phyloP scores from a whole-genome alignment of 148 eudicot genomes.

The Fallopia convolvulus region DNA sequence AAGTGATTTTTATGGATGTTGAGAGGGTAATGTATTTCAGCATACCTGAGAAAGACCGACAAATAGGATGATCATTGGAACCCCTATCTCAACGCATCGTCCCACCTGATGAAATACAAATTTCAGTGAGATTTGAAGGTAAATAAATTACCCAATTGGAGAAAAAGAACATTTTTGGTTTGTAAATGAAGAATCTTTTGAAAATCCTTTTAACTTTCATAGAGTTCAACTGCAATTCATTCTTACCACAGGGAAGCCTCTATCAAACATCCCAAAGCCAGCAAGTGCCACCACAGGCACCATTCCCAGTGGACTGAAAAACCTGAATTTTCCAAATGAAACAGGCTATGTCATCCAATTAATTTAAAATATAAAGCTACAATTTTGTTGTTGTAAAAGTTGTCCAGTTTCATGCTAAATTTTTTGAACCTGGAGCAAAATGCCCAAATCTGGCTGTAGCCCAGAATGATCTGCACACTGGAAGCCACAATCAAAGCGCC shows the following conservation, averaged over 20 bases:
- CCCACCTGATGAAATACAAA: slow-evolving; percentile 49
- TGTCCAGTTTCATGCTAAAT: background rate
- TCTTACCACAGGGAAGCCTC: slow-evolving; percentile 92
- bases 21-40: background rate
- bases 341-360: background rate
- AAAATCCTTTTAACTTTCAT: background rate
- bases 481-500: slow-evolving; percentile 96
- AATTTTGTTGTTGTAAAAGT: background rate
- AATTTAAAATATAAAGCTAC: background rate
- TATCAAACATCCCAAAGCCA: slow-evolving; percentile 85
- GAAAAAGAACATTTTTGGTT: background rate
- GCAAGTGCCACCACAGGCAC: slow-evolving; percentile 86
- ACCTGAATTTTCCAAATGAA: slow-evolving; percentile 37
- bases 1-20: background rate
- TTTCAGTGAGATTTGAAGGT: background rate
- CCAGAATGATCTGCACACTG: slow-evolving; percentile 89
- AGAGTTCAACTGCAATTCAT: background rate
- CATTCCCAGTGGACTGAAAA: slow-evolving; percentile 95
- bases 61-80: slow-evolving; percentile 84
- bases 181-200: background rate
- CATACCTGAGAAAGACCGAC: slow-evolving; percentile 85
- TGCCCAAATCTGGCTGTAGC: slow-evolving; percentile 97
- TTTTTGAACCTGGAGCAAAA: slow-evolving; percentile 74
- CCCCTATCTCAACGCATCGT: slow-evolving; percentile 80
- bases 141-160: background rate